Base-by-base conservation (phyloP, 371 early-diverging fungal species). In the Umbelopsis sp. region DNA sequence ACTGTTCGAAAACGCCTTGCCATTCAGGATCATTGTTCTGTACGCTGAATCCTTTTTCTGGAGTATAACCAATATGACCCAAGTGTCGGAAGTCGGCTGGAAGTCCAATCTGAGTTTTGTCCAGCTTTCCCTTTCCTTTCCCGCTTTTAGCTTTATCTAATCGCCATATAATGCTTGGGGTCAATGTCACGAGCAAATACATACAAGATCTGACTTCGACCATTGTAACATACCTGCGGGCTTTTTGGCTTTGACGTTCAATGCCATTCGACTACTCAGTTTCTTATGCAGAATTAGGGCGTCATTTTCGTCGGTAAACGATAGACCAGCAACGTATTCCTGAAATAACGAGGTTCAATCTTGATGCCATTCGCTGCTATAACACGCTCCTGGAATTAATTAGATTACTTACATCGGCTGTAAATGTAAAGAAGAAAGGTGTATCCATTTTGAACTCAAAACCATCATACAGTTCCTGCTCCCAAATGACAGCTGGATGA, bases 251-350 rank as follows among this genome's bases (percentile, higher is more conserved):
- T 68, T 63, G 18, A 62, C 68, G 7, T 65, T 66, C 24, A 50
- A 44, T 41, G 22, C 53, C 25, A 53, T 52, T 32, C 91, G 86
- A 68, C 80, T 77, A 35, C 75, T 70, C 14, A 92, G 84, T 73
- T 89, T 91, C 64, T 92, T 89, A 72, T 84, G 85, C 73, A 97
- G 95, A 44, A 81, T 77, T 3, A 80, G 74, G 1, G 96, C 96
- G 70, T 96, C 97, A 65, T 79, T 83, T 62, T 89, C 93, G 72
- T 95, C 93, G 24, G 92, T 93, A 79, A 97, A 97, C 11, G 93
- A 92, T 38, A 97, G 84, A 2, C 92, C 97, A 35, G 91, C 89
- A 45, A 92, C 76, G 65, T 86, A 87, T 69, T 88, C 81, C 92
- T 94, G 66, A 25, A 20, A 44, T 14, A 12, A 63, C 46, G 25